Percentiles rank a stretch among this genome's conserved stretches.
Conservation (phyloP, 768 basidiomycete genomes). For the Kwoniella botswanensis region DNA sequence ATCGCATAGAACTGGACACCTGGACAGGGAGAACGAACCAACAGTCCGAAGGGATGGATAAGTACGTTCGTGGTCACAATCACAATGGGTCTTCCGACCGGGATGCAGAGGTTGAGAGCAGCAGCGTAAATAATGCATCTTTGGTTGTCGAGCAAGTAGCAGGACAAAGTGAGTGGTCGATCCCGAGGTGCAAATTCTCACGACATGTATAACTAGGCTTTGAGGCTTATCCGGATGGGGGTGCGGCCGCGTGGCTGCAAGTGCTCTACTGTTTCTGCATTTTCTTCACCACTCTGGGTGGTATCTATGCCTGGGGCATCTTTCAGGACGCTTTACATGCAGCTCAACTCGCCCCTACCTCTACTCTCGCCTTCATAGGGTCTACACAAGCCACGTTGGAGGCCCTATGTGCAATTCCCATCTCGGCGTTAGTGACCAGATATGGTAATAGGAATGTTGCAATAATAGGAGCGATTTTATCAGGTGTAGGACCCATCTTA, state of each 20-base stretch:
- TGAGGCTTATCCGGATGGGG: conserved; percentile 10
- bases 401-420: conserved; percentile 32
- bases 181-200: too few relatives aligned
- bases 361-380: conserved; percentile 45
- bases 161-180: too few relatives aligned
- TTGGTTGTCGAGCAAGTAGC: too few relatives aligned
- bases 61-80: too few relatives aligned
- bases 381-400: conserved; percentile 25
- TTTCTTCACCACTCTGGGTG: conserved; percentile 8
- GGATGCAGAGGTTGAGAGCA: too few relatives aligned
- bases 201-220: neutral
- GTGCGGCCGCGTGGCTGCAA: conserved; percentile 1
- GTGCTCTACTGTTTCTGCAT: conserved; percentile 9
- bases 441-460: conserved; percentile 30
- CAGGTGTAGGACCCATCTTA: conserved; percentile 27
- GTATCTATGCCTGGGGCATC: conserved; percentile 10
- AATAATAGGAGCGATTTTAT: conserved; percentile 18
- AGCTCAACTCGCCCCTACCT: conserved; percentile 21
- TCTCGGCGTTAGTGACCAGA: conserved; percentile 23
- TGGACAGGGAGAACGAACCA: too few relatives aligned
- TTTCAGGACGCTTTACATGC: conserved; percentile 13
- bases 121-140: too few relatives aligned
- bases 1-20: too few relatives aligned
- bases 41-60: too few relatives aligned
- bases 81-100: too few relatives aligned